Percentiles rank a stretch among this genome's conserved stretches.
phyloP scores from a whole-genome alignment of 306 rosid genomes.

The Prunus padus region DNA sequence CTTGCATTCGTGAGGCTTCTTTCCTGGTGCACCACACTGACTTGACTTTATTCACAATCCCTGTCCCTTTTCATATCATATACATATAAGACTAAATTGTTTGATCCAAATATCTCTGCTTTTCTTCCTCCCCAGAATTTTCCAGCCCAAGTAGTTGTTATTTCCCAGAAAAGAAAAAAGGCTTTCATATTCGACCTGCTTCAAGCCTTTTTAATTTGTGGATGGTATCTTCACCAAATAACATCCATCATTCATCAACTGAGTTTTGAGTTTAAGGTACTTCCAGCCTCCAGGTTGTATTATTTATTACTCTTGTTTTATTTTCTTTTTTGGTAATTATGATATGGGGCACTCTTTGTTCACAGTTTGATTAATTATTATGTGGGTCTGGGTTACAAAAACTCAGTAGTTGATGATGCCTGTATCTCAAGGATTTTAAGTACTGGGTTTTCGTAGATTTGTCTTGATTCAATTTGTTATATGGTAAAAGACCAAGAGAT shows the following conservation, averaged over 20 bases:
- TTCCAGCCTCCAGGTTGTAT: neutral
- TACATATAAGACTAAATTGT: no score
- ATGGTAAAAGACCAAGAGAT: neutral
- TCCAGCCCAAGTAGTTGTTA: neutral
- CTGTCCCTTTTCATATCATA: no score
- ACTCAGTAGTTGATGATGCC: neutral
- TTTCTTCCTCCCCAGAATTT: neutral
- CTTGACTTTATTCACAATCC: no score
- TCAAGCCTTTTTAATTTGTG: neutral
- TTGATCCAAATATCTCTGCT: neutral
- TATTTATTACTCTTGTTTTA: neutral
- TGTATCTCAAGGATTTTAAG: neutral
- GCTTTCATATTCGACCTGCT: neutral
- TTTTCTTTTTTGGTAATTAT: neutral
- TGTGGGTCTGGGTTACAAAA: neutral
- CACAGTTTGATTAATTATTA: neutral
- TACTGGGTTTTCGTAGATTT: neutral
- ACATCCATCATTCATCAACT: neutral
- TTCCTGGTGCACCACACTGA: no score
- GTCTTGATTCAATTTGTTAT: neutral
- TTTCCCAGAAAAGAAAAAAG: neutral
- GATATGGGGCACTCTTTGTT: neutral
- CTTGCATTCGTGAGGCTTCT: neutral
- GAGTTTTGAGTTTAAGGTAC: constrained; percentile 11
- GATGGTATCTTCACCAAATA: neutral